phyloP scores from a whole-genome alignment of 495 filamentous ascomycete species.

The Trichocladium antarcticum region DNA sequence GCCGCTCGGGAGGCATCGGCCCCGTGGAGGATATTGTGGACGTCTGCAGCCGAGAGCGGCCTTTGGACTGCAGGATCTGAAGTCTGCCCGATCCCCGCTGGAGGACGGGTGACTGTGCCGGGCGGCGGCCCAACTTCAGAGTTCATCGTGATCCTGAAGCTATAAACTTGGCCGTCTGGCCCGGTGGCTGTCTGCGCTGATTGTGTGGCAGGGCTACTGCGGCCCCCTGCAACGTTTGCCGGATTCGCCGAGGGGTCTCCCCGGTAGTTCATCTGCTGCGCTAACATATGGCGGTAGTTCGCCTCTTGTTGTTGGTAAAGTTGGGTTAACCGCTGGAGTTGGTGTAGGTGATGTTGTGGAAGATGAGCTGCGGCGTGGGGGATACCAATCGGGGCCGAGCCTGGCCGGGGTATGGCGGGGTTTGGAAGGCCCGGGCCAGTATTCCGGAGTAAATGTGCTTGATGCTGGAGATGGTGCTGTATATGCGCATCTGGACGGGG shows the following conservation, averaged over 20 bases:
- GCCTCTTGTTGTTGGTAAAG: constrained; percentile 19
- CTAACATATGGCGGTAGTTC: constrained; percentile 15
- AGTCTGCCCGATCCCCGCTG: constrained; percentile 6
- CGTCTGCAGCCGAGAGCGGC: constrained; percentile 23
- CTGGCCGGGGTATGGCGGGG: constrained; percentile 1
- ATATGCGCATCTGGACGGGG: neutral
- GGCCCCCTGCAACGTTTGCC: constrained; percentile 1
- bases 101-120: neutral
- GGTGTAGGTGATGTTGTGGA: constrained; percentile 6
- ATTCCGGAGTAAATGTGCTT: constrained; percentile 2
- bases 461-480: neutral
- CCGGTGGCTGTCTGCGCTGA: constrained; percentile 12
- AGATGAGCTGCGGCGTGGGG: neutral
- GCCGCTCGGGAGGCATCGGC: constrained; percentile 34
- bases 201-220: constrained; percentile 13
- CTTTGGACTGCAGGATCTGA: constrained; percentile 5
- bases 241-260: constrained; percentile 3
- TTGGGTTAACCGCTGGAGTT: constrained; percentile 18
- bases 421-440: neutral
- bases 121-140: constrained; percentile 8
- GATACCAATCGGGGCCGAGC: constrained; percentile 6
- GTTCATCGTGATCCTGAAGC: constrained; percentile 23
- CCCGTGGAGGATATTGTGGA: constrained; percentile 32
- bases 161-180: constrained; percentile 22
- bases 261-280: constrained; percentile 23